Base-by-base conservation (phyloP, 1,284 basidiomycete species). In the Hemileccinum hortonii region DNA sequence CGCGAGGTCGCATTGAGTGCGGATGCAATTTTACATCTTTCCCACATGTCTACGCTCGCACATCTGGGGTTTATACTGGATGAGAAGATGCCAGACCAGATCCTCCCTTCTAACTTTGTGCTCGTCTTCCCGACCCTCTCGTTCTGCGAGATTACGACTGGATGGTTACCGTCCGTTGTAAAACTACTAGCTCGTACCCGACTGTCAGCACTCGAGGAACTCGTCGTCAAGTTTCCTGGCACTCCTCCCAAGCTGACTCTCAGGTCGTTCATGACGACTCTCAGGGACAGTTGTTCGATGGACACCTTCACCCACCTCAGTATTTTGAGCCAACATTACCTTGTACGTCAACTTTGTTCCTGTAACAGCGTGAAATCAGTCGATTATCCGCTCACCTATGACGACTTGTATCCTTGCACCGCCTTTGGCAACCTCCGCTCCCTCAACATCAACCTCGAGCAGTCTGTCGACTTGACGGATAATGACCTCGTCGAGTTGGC, bases 341-440 rank as follows among this genome's bases (percentile, higher is more conserved):
- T 52, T 19, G 15, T 7, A 15, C 38, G 29, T 19, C 37, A 21
- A 11, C 38, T 52, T 6, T n/a, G 10, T 2, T 15, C 26, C 4
- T 37, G n/a, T 21, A 32, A 22, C 16, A 29, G 26, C n/a, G 11
- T 22, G 2, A 18, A 7, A 4, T 12, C 9, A 19, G 24, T n/a
- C 7, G 14, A 14, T 8, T 18, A 10, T 10, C 7, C 24, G 4
- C 33, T 58, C 11, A 18, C 39, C 8, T 39, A 42, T 10, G 51
- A 21, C 1, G 42, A 42, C n/a, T 26, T 56, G 37, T 33, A 22
- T 44, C 45, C 44, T 8, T 47, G 44, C 29, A 41, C 16, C 37
- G 5, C 41, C 5, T 7, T 58, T n/a, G 30, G 36, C 5, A 47
- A 40, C 29, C 55, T 58, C 16, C 38, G 55, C 19, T 29, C 22